Base-by-base conservation (phyloP, 768 basidiomycete genomes). In the Amanita thiersii region DNA sequence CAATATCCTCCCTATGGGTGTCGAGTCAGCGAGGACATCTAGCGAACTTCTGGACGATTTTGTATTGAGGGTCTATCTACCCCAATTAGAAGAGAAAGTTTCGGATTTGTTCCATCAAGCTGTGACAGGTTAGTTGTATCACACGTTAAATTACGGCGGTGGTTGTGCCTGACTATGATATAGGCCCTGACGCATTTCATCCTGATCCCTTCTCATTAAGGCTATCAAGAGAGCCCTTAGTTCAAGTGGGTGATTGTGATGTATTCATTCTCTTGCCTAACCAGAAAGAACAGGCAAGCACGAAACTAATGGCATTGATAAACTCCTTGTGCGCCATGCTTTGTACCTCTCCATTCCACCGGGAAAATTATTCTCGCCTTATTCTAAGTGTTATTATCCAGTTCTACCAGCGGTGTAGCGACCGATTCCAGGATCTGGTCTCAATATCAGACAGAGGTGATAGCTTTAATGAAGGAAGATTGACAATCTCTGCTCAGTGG, bases 41-140 rank as follows among this genome's bases (percentile, higher is more conserved):
- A 82, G 77, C 32, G 68, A 75, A 14, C 77, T 93, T 8, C 58
- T 97, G 45, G 90, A 97, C 46, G 88, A 96, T 37, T 98, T 99
- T 55, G 90, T 99, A 9, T 64, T 91, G 31, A 86, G 81, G 43
- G 85, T 90, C 1, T 98, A 94, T 64, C 63, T 98, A 34, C 94
- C 94, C 0, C 93, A 96, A 58, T 60, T 99, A 45, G 93, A 97
- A 57, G 93, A 97, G 56, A 92, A 90, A 57, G 89, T 94, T 36
- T 81, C 86, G 1, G 68, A 75, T 38, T 63, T 96, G 14, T 93
- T 96, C 62, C 90, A 90, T 56, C 75, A 86, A 42, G 81, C 89
- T 4, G 79, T 93, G 18, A 78, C 79, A 15, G 80, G 86, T 86
- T 62, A 38, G 44, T 43, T 26, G 15, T 15, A 8, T 11, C 48